Conservation (phyloP, 176 grass and related monocot species). For the barley (Hordeum vulgare) region DNA sequence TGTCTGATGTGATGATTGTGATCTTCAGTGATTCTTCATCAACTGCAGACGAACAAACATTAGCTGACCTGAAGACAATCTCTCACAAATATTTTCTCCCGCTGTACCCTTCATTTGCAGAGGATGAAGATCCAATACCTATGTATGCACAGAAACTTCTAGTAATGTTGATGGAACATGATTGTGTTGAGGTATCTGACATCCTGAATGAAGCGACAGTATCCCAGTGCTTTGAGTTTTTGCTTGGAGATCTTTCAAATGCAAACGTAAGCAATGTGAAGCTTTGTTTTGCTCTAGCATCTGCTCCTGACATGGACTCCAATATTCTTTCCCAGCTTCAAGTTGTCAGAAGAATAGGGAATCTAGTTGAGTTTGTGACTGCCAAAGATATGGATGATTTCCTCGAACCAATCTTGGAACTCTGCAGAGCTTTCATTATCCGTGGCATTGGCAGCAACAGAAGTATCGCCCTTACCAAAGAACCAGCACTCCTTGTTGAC, state of each 20-base stretch:
- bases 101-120: constrained; percentile 74
- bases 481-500: constrained; percentile 75
- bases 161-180: constrained; percentile 89
- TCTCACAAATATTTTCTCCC: constrained; percentile 80
- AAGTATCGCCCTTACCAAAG: constrained; percentile 63
- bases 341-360: constrained; percentile 86
- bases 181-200: constrained; percentile 82
- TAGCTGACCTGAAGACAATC: constrained; percentile 54
- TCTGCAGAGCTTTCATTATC: constrained; percentile 82
- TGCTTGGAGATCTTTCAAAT: constrained; percentile 87
- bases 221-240: constrained; percentile 81
- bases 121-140: constrained; percentile 96
- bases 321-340: constrained; percentile 79
- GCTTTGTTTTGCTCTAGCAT: constrained; percentile 80
- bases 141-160: constrained; percentile 98
- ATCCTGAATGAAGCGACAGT: constrained; percentile 81
- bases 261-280: constrained; percentile 92
- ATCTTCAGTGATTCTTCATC: constrained; percentile 65
- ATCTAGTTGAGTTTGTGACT: constrained; percentile 81
- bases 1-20: constrained; percentile 64
- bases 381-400: constrained; percentile 96
- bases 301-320: constrained; percentile 79
- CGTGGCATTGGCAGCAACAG: constrained; percentile 67
- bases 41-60: constrained; percentile 44
- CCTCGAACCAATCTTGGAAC: constrained; percentile 79